Evolutionary conservation across 306 rosid species (phyloP).

Genomic region (Vicia villosa): DNA sequence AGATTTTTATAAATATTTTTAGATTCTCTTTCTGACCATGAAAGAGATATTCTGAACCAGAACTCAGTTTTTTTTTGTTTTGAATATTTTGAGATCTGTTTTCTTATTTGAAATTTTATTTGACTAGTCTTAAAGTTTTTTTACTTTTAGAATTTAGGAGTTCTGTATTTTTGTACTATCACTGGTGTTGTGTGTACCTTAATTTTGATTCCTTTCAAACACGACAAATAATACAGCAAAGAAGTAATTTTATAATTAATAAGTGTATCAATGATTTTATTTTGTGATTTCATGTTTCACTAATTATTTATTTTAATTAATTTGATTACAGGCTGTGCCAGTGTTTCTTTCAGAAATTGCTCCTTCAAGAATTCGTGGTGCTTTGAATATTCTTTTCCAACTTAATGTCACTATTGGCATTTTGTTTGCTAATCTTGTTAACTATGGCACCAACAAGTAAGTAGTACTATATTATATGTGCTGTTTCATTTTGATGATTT

Average conservation of each 20-base stretch:
- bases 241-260: too few relatives aligned
- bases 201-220: constrained; percentile 23
- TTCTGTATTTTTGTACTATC: background rate
- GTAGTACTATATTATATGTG: background rate
- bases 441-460: constrained; percentile 82
- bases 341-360: constrained; percentile 90
- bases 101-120: background rate
- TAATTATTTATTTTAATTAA: background rate
- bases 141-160: background rate
- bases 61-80: constrained; percentile 27
- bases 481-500: background rate
- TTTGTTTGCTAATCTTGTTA: constrained; percentile 79
- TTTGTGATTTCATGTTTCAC: background rate
- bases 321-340: constrained; percentile 76
- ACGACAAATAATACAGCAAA: too few relatives aligned
- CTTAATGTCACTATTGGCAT: constrained; percentile 85
- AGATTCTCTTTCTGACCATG: constrained; percentile 25
- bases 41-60: constrained; percentile 6
- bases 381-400: constrained; percentile 76
- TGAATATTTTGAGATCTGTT: background rate
- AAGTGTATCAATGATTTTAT: background rate
- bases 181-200: constrained; percentile 18
- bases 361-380: constrained; percentile 94
- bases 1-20: constrained; percentile 13
- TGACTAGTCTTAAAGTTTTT: constrained; percentile 24